Base-by-base conservation (phyloP, 1,284 basidiomycete genomes). In the Flammula alnicola region DNA sequence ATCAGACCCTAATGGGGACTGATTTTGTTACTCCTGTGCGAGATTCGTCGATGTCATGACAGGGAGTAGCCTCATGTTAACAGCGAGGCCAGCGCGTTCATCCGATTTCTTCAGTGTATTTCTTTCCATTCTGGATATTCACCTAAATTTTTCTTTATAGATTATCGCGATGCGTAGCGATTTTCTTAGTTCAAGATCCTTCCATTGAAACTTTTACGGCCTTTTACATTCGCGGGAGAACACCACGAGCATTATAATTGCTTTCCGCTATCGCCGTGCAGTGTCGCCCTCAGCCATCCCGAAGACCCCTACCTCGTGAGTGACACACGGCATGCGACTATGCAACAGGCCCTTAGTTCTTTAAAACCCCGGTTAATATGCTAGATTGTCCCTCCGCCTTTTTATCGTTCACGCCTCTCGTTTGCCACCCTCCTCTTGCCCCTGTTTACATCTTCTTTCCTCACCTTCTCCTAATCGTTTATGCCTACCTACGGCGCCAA, bases 21-120 rank as follows among this genome's bases (percentile, higher is more conserved):
- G 37, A 42, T 42, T n/a, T n/a, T n/a, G n/a, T n/a, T n/a, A n/a
- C n/a, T n/a, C n/a, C n/a, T n/a, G n/a, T n/a, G n/a, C n/a, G n/a
- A n/a, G n/a, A n/a, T n/a, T n/a, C n/a, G n/a, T n/a, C n/a, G 36
- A 49, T 27, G 40, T 41, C 19, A 36, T 11, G 38, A 11, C 22
- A 27, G n/a, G n/a, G n/a, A n/a, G 38, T 27, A n/a, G 66, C 69
- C 68, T 71, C 69, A 63, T 70, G 67, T 65, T 63, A 56, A 46
- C 61, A 60, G 60, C 57, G 66, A 70, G 69, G 69, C 68, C 59
- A 49, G 43, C 51, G 49, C 49, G 33, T 42, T 57, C 44, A 57
- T 56, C 52, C 62, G 63, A 63, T 57, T 49, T 60, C 49, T 54
- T 54, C 56, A 52, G 42, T 23, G 47, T 50, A 55, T 40, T 39